Percentiles rank a stretch among this genome's conserved stretches.
These are phyloP conservation scores for Piper betle DNA, from an alignment of 164 flowering plant species.

Conservation along the genomic window DNA sequence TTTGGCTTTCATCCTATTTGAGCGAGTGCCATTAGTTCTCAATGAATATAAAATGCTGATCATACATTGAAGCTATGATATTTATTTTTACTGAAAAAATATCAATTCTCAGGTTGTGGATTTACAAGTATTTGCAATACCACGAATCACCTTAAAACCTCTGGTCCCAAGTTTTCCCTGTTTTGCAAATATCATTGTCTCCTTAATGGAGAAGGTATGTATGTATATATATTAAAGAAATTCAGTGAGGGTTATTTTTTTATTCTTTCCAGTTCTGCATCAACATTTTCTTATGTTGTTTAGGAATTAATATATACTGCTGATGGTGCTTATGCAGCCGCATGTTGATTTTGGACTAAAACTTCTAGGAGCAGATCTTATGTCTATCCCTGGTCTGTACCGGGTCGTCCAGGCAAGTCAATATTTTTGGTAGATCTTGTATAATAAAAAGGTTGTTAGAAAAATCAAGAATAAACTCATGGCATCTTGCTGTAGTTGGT, in stretches of 20 bases:
- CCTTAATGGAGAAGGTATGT: constrained; percentile 91
- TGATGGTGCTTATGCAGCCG: constrained; percentile 50
- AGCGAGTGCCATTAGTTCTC: too few relatives aligned
- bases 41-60: background rate
- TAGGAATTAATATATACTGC: background rate
- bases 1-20: too few relatives aligned
- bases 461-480: too few relatives aligned
- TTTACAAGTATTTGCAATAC: constrained; percentile 87
- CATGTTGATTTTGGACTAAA: constrained; percentile 41
- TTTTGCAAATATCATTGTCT: constrained; percentile 71
- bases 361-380: too few relatives aligned
- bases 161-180: constrained; percentile 90
- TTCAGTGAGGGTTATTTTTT: background rate
- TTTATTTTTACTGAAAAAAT: background rate
- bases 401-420: too few relatives aligned
- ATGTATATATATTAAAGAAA: too few relatives aligned
- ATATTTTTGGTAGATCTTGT: too few relatives aligned
- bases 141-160: constrained; percentile 92
- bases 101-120: constrained; percentile 56
- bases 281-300: too few relatives aligned
- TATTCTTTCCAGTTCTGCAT: background rate
- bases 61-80: background rate
- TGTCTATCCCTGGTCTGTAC: too few relatives aligned
- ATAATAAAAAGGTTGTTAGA: too few relatives aligned
- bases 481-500: too few relatives aligned